Base-by-base conservation (phyloP, 352 stramenopile species). In the Phytophthora sansomeana region DNA sequence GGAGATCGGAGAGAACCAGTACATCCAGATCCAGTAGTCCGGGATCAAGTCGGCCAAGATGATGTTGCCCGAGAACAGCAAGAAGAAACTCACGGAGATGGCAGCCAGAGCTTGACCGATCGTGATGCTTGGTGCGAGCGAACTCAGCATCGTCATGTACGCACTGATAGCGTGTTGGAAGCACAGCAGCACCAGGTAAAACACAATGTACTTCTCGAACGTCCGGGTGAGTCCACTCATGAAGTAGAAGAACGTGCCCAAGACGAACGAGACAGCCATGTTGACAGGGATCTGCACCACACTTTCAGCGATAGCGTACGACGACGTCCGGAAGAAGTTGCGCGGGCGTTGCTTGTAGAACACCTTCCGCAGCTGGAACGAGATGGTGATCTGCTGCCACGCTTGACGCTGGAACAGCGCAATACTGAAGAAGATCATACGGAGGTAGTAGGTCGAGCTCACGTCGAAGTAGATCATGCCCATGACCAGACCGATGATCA, bases 231-330 rank as follows among this genome's bases (percentile, higher is more conserved):
- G 63, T 1, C 89, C 89, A 67, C 89, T 89, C 78, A 96, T 92
- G 68, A 87, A 82, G 54, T 78, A 80, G 46, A 95, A 78, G 50
- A 97, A 80, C 8, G 79, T 88, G 39, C 82, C 84, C 67, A 97
- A 78, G 29, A 93, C 49, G 19, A 91, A 78, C 13, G 84, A 84
- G 56, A 95, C 86, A 10, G 77, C 60, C 30, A 83, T 14, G 67
- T 78, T 75, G 66, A 89, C 76, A 17, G 81, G 68, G 29, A 83
- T 75, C 48, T 81, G 67, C 29, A 89, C 64, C 30, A 84, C 65
- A 38, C 59, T 70, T 30, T 80, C 69, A 4, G 75, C 87, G 43
- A 95, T 74, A 5, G 85, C 72, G 57, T 96, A 97, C 30, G 83
- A 81, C 4, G 79, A 69, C 26, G 88, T 84, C 1, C 82, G 80